Evolutionary conservation across 2,329 filamentous ascomycete species (phyloP), one percentile per base, ranked within the genome.

Genomic region (Juglanconis oblonga): DNA sequence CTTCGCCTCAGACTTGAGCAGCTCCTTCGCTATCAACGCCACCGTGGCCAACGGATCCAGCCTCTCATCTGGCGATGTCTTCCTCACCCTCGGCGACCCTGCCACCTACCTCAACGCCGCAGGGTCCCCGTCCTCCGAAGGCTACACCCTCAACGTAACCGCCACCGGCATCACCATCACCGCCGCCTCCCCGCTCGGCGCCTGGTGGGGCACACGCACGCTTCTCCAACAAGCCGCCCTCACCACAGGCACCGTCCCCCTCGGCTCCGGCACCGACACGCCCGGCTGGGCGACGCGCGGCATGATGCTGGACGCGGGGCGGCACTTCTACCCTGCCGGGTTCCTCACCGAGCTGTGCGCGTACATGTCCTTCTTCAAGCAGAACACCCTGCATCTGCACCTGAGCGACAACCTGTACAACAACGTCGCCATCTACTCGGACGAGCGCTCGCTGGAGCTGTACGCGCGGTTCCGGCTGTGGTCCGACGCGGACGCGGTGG

Each of bases 331-430:
- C 64, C 79, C 83, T 0, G 72, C 76, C 6, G 72, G 77, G 13
- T 86, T 84, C 62, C 66, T 86, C 14, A 74, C 77, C 45, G 82
- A 86, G n/a, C 71, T 86, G 63, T 86, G 84, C 69, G 76, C 79
- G 0, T 86, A 85, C 68, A 79, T 84, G 63, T 85, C 82, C 33
- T 86, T 82, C 67, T 86, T 84, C 72, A 87, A 86, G 66, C 79
- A 85, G 64, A 85, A 84, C 63, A 79, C 78, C 1, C 81, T 86
- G 55, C 84, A 86, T 49, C 69, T 86, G 17, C 84, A 87, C 66
- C 73, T 84, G 3, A 83, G 78, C 62, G 84, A 87, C 67, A 86
- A 85, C 64, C 70, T 82, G 3, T 77, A 77, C 67, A 77, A 81
- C 48, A 82, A 81, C 40, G 72, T 74, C 29, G 73, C 78, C 17